phyloP scores from a whole-genome alignment of 805 yeast genomes.

The Barnettozyma pratensis region DNA sequence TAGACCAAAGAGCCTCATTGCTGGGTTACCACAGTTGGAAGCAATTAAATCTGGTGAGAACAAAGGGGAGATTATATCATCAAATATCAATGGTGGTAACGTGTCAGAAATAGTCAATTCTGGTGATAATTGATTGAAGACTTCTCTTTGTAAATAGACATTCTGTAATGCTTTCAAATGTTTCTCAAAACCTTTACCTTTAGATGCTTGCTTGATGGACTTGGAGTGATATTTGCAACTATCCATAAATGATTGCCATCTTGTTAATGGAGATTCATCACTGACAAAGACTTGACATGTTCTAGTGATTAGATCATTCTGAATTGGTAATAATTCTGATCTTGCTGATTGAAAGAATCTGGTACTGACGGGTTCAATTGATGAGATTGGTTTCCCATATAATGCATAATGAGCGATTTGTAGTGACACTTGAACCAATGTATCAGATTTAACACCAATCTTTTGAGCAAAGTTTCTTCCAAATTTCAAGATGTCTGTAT shows the following conservation, averaged over 20 bases:
- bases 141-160: constrained; percentile 43
- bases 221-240: constrained; percentile 49
- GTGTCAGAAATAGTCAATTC: constrained; percentile 30
- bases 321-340: constrained; percentile 64
- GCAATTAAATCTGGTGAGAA: constrained; percentile 41
- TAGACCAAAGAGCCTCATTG: constrained; percentile 79
- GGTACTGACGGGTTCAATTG: constrained; percentile 86
- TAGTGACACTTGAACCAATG: constrained; percentile 83
- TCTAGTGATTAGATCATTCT: constrained; percentile 44
- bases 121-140: constrained; percentile 41
- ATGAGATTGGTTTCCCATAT: constrained; percentile 83
- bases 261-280: constrained; percentile 37
- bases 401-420: constrained; percentile 89
- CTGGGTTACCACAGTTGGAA: constrained; percentile 89
- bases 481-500: constrained; percentile 67
- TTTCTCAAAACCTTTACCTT: constrained; percentile 67
- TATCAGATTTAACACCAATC: constrained; percentile 83
- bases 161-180: constrained; percentile 63
- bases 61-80: constrained; percentile 31
- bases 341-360: constrained; percentile 63
- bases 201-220: constrained; percentile 46
- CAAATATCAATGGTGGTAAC: constrained; percentile 42
- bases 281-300: constrained; percentile 63
- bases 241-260: constrained; percentile 45
- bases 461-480: constrained; percentile 75